These are phyloP conservation scores for Peribolospora baueri DNA, from an alignment of 768 basidiomycete species.

Conservation along the genomic window DNA sequence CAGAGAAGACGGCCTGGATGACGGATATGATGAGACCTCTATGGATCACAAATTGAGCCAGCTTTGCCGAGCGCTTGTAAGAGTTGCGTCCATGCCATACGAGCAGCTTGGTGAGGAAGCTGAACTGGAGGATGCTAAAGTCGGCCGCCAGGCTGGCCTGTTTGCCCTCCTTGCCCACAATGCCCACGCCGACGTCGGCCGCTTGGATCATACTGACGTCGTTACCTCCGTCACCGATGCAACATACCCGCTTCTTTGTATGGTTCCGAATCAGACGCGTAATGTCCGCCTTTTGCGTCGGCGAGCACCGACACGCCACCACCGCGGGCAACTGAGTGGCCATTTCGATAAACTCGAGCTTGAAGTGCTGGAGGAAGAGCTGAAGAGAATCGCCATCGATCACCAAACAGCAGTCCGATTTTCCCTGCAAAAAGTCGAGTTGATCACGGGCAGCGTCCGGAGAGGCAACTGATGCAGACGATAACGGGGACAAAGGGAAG, in stretches of 20 bases:
- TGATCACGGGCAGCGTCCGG: slow-evolving; percentile 60
- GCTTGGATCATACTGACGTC: slow-evolving; percentile 99
- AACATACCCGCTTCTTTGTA: slow-evolving; percentile 88
- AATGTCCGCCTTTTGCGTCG: slow-evolving; percentile 95
- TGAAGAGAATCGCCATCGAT: slow-evolving; percentile 91
- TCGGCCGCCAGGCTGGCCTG: slow-evolving; percentile 98
- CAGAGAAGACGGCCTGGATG: slow-evolving; percentile 41
- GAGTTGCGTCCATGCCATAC: slow-evolving; percentile 98
- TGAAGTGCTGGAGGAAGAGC: slow-evolving; percentile 76
- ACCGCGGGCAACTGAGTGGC: slow-evolving; percentile 88
- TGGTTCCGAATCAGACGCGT: slow-evolving; percentile 70
- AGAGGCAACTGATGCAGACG: slow-evolving; percentile 40
- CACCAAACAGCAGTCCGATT: slow-evolving; percentile 88
- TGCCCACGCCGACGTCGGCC: slow-evolving; percentile 90
- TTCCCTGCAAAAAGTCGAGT: slow-evolving; percentile 78
- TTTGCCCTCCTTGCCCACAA: slow-evolving; percentile 96
- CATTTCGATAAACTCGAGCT: slow-evolving; percentile 84
- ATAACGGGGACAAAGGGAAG: background rate
- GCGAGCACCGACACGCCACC: slow-evolving; percentile 91
- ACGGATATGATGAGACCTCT: slow-evolving; percentile 61
- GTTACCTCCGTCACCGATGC: slow-evolving; percentile 96
- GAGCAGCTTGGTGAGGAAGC: slow-evolving; percentile 76
- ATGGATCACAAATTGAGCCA: slow-evolving; percentile 96
- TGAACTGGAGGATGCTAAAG: slow-evolving; percentile 94
- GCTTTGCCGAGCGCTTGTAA: slow-evolving; percentile 88